phyloP scores from a whole-genome alignment of 2,329 filamentous ascomycete genomes.

The Trichophyton benhamiae region DNA sequence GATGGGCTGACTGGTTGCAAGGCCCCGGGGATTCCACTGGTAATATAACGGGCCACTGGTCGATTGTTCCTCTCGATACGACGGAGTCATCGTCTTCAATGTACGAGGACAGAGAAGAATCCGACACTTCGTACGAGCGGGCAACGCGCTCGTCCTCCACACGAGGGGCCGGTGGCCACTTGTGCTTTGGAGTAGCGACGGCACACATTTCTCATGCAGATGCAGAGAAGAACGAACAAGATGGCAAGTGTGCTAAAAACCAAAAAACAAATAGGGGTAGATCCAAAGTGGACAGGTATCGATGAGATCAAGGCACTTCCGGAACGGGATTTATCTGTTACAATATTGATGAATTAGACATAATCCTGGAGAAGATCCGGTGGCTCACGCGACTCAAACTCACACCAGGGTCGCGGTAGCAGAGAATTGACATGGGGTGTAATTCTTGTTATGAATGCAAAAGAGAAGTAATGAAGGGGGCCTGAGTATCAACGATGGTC shows the following conservation, averaged over 20 bases:
- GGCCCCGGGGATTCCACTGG: constrained; percentile 17
- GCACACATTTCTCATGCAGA: constrained; percentile 9
- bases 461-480: neutral
- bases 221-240: constrained; percentile 1
- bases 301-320: constrained; percentile 10
- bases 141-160: constrained; percentile 36
- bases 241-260: constrained; percentile 5
- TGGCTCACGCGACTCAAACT: constrained; percentile 10
- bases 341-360: constrained; percentile 12
- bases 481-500: neutral
- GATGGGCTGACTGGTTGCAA: constrained; percentile 1
- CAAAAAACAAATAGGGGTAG: neutral
- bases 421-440: neutral
- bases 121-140: constrained; percentile 30
- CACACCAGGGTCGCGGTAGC: constrained; percentile 8
- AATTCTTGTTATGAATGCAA: neutral
- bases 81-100: constrained; percentile 12
- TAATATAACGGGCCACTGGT: constrained; percentile 35
- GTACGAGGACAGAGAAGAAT: constrained; percentile 16
- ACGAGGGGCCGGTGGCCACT: constrained; percentile 32
- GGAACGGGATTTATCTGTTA: constrained; percentile 11
- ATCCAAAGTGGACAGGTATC: constrained; percentile 6
- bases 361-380: constrained; percentile 11
- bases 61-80: constrained; percentile 28
- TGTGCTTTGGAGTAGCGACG: constrained; percentile 19